Conservation (phyloP, 441 rosid species). For the Brassica balearica region DNA sequence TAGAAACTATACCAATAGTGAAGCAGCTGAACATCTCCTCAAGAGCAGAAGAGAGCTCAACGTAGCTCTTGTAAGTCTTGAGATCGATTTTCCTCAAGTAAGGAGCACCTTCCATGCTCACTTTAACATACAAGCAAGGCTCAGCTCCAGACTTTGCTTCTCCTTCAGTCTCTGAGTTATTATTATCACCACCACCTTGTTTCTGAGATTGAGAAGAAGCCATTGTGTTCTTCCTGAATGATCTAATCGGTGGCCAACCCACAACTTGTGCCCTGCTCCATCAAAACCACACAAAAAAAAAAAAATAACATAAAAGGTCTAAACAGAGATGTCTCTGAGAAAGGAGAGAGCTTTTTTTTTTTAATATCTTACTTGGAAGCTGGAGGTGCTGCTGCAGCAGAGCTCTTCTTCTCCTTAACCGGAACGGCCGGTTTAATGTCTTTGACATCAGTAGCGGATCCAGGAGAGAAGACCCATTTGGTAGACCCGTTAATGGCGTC, state of each 20-base stretch:
- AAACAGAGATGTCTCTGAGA: slow-evolving; percentile 15
- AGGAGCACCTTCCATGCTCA: slow-evolving; percentile 88
- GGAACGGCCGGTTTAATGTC: slow-evolving; percentile 52
- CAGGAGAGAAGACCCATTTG: slow-evolving; percentile 64
- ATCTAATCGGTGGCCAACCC: slow-evolving; percentile 89
- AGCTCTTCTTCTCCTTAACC: slow-evolving; percentile 56
- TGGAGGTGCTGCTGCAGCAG: slow-evolving; percentile 56
- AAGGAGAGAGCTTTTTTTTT: not conserved
- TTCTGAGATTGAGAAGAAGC: slow-evolving; percentile 60
- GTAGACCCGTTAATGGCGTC: slow-evolving; percentile 61
- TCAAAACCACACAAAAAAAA: no score
- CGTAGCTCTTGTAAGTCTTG: slow-evolving; percentile 63
- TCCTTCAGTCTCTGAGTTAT: slow-evolving; percentile 30
- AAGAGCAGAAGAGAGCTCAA: slow-evolving; percentile 68
- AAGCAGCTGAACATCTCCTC: slow-evolving; percentile 82
- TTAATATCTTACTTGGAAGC: slow-evolving; percentile 54
- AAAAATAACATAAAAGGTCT: no score
- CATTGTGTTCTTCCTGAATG: slow-evolving; percentile 80
- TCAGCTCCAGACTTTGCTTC: slow-evolving; percentile 51
- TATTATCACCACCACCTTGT: slow-evolving; percentile 39
- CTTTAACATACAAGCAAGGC: slow-evolving; percentile 69
- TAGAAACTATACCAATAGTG: slow-evolving; percentile 58
- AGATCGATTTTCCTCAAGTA: slow-evolving; percentile 82
- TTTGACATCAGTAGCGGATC: slow-evolving; percentile 44
- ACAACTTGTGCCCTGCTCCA: slow-evolving; percentile 78